Base-by-base conservation (phyloP, 305 asterid genomes). In the Fraxinus paxiana region DNA sequence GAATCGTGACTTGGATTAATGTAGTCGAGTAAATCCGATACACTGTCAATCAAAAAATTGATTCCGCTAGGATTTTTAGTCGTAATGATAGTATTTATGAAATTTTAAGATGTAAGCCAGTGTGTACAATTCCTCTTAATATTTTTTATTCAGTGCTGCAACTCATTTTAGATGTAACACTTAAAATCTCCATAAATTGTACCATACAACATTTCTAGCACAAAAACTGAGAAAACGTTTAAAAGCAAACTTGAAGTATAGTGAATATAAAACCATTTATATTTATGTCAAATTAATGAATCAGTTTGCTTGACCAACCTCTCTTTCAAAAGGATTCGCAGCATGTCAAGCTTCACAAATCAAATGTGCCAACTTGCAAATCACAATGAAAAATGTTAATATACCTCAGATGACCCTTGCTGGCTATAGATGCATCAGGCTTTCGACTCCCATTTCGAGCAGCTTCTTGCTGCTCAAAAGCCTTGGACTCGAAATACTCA, bases 391-490 rank as follows among this genome's bases (percentile, higher is more conserved):
- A 70, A 82, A 56, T 18, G 80, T 15, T 77, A 75, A 79, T 78
- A 85, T 88, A 91, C 98, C 99, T 95, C 80, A 95, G 89, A 87
- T 95, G 99, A 80, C 99, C 99, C 88, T 95, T 95, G 95, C 98
- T 95, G 85, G 99, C 98, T 86, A 95, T 95, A 56, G 98, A 94
- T 76, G 99, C 96, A 89, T 95, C 97, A 72, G 99, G 98, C 85
- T 92, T 95, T 79, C 92, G 87, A 77, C 97, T 95, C 84, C 99
- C 99, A 82, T 94, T 94, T 84, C 97, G 92, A 88, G 95, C 97
- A 87, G 98, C 98, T 91, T 95, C 98, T 90, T 95, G 98, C 88
- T 93, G 98, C 87, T 95, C 98, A 83, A 93, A 90, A 82, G 98
- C 98, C 90, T 95, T 95, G 63, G 98, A 95, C 87, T 95, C 98